A percentile compares a stretch with the other conserved stretches of the same genome.
Evolutionary conservation across 176 grass and related monocot species (phyloP).

Genomic region (Aegilops sharonensis): DNA sequence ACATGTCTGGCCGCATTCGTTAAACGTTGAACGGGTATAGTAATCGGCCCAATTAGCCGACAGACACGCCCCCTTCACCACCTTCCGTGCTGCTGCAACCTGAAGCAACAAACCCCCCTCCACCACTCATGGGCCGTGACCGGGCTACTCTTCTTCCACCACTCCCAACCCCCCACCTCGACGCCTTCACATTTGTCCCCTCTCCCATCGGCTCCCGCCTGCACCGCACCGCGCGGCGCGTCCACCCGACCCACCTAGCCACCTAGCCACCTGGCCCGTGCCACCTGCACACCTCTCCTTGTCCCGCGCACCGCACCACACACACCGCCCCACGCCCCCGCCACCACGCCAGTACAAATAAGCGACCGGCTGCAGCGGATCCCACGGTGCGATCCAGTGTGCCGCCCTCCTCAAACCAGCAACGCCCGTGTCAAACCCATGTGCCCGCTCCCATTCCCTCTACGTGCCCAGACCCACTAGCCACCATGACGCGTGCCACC

Average conservation of each 20-base stretch:
- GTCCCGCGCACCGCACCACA: background rate
- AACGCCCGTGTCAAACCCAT: constrained; percentile 34
- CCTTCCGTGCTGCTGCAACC: constrained; percentile 6
- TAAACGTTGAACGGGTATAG: background rate
- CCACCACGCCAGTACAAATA: constrained; percentile 6
- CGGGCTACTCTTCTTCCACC: background rate
- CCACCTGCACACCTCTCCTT: constrained; percentile 7
- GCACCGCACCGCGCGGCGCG: background rate
- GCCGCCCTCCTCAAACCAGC: constrained; percentile 30
- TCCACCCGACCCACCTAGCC: background rate
- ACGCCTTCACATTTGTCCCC: background rate
- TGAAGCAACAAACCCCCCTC: background rate
- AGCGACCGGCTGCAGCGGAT: background rate
- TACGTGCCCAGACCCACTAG: background rate
- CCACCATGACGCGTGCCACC: background rate
- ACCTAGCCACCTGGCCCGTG: background rate
- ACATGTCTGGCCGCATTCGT: no score
- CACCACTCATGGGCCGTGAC: background rate
- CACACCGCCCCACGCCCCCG: no score
- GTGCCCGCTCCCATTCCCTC: constrained; percentile 23
- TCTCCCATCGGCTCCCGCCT: background rate
- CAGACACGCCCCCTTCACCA: background rate
- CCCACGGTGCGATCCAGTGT: constrained; percentile 48
- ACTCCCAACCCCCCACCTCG: background rate
- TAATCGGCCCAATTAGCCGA: background rate